phyloP scores from a whole-genome alignment of 2,329 filamentous ascomycete genomes.

The Sporothrix luriei region DNA sequence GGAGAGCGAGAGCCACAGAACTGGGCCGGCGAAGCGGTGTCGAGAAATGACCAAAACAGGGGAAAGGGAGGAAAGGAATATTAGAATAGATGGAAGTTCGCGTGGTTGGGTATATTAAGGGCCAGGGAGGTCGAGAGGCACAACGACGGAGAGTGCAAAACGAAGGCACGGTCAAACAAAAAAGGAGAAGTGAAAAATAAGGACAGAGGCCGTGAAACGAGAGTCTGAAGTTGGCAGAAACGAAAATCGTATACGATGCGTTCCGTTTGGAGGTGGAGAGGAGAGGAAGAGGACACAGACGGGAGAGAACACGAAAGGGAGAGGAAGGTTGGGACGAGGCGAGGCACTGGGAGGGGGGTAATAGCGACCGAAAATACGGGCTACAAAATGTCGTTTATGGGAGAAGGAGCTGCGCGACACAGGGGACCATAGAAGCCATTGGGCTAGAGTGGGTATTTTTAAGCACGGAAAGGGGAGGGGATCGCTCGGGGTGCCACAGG shows the following conservation, averaged over 20 bases:
- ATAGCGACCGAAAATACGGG: conserved; percentile 15
- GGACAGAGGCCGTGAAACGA: conserved; percentile 19
- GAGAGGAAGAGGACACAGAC: background rate
- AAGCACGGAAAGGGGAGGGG: conserved; percentile 23
- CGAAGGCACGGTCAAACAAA: background rate
- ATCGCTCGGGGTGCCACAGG: conserved; percentile 20
- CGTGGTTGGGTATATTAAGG: background rate
- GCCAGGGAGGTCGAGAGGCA: background rate
- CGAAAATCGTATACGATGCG: conserved; percentile 19
- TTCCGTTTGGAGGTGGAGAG: conserved; percentile 21
- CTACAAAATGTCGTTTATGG: conserved; percentile 16
- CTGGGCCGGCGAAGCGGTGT: background rate
- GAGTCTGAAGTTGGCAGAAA: conserved; percentile 20
- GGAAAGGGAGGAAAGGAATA: background rate
- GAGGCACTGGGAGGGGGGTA: conserved; percentile 15
- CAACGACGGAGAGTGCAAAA: conserved; percentile 12
- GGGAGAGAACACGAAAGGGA: conserved; percentile 11
- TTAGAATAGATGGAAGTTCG: background rate
- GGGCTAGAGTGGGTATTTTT: conserved; percentile 21
- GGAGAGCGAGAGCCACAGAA: conserved; percentile 5
- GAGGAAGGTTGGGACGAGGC: conserved; percentile 21
- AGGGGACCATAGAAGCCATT: conserved; percentile 29
- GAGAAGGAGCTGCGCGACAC: conserved; percentile 20
- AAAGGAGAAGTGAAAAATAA: background rate
- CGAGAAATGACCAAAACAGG: background rate